Evolutionary conservation across 345 rosid species (phyloP), one percentile per base, ranked within the genome.

Genomic region (Murraya paniculata): DNA sequence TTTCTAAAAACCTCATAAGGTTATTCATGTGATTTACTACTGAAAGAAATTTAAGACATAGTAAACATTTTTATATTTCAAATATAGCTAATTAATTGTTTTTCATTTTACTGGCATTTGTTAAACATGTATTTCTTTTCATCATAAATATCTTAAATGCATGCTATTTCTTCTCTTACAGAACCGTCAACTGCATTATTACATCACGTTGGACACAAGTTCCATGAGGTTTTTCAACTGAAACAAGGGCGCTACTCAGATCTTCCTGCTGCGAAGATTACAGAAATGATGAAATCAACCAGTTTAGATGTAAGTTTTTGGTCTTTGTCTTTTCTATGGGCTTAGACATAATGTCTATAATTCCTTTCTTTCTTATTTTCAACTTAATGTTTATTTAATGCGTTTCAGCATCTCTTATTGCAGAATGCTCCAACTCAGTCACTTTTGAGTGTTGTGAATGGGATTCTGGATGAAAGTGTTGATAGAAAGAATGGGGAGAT

Each of bases 361-460:
- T 41, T 35, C 57, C 41, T 64, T 7, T 75, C 4, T 22, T n/a
- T 55, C 61, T 58, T 77, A 68, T 35, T 72, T 75, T 55, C 33
- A 22, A 27, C n/a, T 0, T 45, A 53, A 61, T 56, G 64, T 33
- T 21, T 79, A 30, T 66, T 59, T 78, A 72, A 78, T 79, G 30
- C 64, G 5, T 83, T 74, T 79, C 76, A 39, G 70, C 61, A 75
- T 82, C 41, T 77, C 74, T 55, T 75, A 56, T 50, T 81, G 82
- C 91, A 96, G 99, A 94, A 89, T 77, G 98, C 98, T 74, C 99
- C 98, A 56, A 94, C 99, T 68, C 97, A 90, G 78, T 92, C 98
- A 36, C 92, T 96, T 56, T 72, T 96, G 74, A 91, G 97, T 79
- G 97, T 92, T 33, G 94, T 93, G 68, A 93, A 92, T 75, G 97